Percentiles rank a stretch among this genome's conserved stretches.
Evolutionary conservation across 805 yeast species (phyloP).

Genomic region (Candida silvicultrix): DNA sequence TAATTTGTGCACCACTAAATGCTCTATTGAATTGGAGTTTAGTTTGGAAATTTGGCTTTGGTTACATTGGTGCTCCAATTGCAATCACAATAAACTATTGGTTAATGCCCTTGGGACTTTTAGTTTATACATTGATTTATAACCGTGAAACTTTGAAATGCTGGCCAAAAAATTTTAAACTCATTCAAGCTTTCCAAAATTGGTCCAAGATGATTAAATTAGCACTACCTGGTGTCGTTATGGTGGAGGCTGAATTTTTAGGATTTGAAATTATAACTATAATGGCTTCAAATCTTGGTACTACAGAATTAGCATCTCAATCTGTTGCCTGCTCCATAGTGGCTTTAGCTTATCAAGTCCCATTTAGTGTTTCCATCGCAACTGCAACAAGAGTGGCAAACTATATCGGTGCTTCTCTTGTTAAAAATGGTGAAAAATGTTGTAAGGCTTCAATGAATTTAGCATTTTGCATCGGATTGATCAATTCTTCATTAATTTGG

Average conservation of each 20-base stretch:
- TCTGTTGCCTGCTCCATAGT: slow-evolving; percentile 64
- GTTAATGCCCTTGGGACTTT: slow-evolving; percentile 39
- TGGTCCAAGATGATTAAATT: slow-evolving; percentile 46
- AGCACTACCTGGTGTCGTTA: slow-evolving; percentile 66
- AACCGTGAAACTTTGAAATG: slow-evolving; percentile 56
- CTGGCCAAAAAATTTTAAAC: slow-evolving; percentile 39
- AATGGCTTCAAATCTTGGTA: slow-evolving; percentile 64
- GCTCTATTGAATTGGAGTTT: slow-evolving; percentile 59
- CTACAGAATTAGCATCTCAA: slow-evolving; percentile 65
- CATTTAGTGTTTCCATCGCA: slow-evolving; percentile 68
- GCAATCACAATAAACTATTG: slow-evolving; percentile 71
- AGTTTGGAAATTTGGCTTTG: slow-evolving; percentile 77
- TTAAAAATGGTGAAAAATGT: slow-evolving; percentile 39
- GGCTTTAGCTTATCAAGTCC: slow-evolving; percentile 59
- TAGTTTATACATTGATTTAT: slow-evolving; percentile 28
- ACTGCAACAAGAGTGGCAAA: slow-evolving; percentile 69
- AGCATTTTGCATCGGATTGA: slow-evolving; percentile 37
- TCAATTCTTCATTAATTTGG: slow-evolving; percentile 46
- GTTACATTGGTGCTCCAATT: slow-evolving; percentile 76
- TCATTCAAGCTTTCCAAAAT: slow-evolving; percentile 40
- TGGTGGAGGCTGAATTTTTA: slow-evolving; percentile 70
- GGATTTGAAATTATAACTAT: slow-evolving; percentile 71
- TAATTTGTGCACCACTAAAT: slow-evolving; percentile 68
- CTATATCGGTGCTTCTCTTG: slow-evolving; percentile 53
- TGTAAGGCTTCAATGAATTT: slow-evolving; percentile 36